A percentile compares a stretch with the other conserved stretches of the same genome.
Evolutionary conservation across 2,329 filamentous ascomycete species (phyloP).

Genomic region (Exophiala alcalophila): DNA sequence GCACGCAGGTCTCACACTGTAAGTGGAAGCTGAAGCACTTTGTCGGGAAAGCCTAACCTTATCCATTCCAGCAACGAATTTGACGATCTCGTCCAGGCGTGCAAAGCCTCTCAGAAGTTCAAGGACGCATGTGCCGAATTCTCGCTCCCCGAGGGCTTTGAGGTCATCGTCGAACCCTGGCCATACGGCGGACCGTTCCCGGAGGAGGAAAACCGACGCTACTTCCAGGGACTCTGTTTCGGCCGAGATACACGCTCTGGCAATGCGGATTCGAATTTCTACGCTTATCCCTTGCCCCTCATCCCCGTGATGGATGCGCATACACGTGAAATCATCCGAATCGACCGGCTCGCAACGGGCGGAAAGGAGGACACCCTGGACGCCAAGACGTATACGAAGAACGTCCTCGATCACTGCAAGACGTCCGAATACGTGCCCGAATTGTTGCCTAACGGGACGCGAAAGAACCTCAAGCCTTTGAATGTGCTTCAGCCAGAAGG

Average conservation of each 20-base stretch:
- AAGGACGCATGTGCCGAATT: constrained; percentile 52
- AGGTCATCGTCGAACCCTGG: constrained; percentile 51
- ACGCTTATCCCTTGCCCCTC: constrained; percentile 59
- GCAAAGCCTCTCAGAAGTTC: constrained; percentile 53
- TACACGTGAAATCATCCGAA: constrained; percentile 54
- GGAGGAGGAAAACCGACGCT: constrained; percentile 47
- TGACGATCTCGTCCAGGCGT: constrained; percentile 47
- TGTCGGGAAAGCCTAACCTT: not conserved
- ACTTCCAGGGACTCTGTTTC: constrained; percentile 56
- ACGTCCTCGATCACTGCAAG: constrained; percentile 53
- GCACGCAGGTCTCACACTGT: constrained; percentile 45
- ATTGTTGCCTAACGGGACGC: constrained; percentile 48
- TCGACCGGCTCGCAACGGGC: constrained; percentile 57
- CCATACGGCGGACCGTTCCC: constrained; percentile 55
- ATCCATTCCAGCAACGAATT: constrained; percentile 40
- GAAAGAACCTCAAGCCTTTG: constrained; percentile 63
- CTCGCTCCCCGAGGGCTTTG: constrained; percentile 54
- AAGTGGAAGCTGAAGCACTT: not conserved
- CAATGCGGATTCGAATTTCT: constrained; percentile 60
- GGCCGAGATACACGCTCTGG: constrained; percentile 47
- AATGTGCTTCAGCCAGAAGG: constrained; percentile 70
- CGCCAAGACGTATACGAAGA: constrained; percentile 41
- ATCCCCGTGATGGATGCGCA: constrained; percentile 58
- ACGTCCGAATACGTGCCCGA: constrained; percentile 52
- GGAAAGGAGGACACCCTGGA: constrained; percentile 50